Evolutionary conservation across 805 yeast species (phyloP).

Genomic region (Yarrowia alimentaria): DNA sequence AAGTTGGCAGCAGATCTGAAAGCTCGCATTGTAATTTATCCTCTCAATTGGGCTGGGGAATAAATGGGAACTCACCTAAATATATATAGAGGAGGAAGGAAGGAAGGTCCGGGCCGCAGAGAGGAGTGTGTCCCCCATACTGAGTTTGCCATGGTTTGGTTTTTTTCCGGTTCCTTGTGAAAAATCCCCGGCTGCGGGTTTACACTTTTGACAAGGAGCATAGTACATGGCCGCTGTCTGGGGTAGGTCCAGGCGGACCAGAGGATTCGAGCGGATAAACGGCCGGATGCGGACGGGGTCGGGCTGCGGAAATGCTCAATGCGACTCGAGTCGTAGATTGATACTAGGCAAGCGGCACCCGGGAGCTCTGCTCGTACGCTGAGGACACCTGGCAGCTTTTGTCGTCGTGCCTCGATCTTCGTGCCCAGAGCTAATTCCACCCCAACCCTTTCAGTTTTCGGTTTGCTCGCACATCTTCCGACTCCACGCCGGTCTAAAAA

Average conservation of each 20-base stretch:
- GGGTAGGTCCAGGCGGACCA: conserved; percentile 1
- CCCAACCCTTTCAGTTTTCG: conserved; percentile 22
- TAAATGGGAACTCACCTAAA: conserved; percentile 15
- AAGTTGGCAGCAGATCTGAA: conserved; percentile 29
- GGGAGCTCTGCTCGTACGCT: not conserved
- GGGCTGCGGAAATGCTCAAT: not conserved
- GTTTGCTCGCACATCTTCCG: conserved; percentile 26
- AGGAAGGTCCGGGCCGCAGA: conserved; percentile 1
- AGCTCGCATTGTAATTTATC: conserved; percentile 23
- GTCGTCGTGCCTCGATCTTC: conserved; percentile 5
- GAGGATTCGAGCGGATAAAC: not conserved
- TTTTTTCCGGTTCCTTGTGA: conserved; percentile 21
- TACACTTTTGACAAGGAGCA: not conserved
- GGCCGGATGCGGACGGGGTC: too few species aligned
- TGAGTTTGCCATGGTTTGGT: conserved; percentile 8
- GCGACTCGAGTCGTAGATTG: not conserved
- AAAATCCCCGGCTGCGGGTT: not conserved
- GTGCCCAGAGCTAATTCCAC: conserved; percentile 12
- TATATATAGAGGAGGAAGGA: conserved; percentile 17
- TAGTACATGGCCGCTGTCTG: conserved; percentile 1
- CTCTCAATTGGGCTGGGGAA: conserved; percentile 26
- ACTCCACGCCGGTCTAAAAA: conserved; percentile 24
- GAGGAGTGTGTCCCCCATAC: not conserved
- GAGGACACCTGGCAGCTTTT: too few species aligned
- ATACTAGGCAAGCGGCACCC: not conserved